These are phyloP conservation scores for Crithidia fasciculata DNA, from an alignment of 208 protist genomes.

Conservation along the genomic window DNA sequence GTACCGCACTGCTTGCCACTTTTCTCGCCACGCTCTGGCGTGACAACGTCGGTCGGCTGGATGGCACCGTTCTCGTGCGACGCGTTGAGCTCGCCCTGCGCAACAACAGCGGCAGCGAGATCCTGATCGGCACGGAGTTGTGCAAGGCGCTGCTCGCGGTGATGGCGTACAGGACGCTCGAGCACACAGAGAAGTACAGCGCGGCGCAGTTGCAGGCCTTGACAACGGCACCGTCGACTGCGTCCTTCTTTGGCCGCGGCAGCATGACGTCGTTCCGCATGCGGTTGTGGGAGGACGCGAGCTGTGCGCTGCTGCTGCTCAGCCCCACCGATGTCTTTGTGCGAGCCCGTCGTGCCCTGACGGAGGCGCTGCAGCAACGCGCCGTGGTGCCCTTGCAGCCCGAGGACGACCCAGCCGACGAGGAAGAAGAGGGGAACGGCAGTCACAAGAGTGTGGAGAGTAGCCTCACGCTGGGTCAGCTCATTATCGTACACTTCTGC, in stretches of 20 bases:
- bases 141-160: slow-evolving; percentile 63
- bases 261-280: slow-evolving; percentile 73
- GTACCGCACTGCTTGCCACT: slow-evolving; percentile 50
- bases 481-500: slow-evolving; percentile 73
- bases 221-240: slow-evolving; percentile 34
- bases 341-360: slow-evolving; percentile 12
- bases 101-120: slow-evolving; percentile 37
- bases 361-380: slow-evolving; percentile 30
- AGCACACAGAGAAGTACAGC: slow-evolving; percentile 79
- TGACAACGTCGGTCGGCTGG: slow-evolving; percentile 34
- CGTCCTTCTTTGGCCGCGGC: slow-evolving; percentile 65
- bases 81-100: slow-evolving; percentile 68
- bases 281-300: slow-evolving; percentile 47
- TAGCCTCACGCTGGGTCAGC: slow-evolving; percentile 61
- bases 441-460: neutral
- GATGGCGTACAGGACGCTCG: slow-evolving; percentile 48
- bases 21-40: slow-evolving; percentile 71
- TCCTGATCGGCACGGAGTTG: slow-evolving; percentile 70
- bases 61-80: slow-evolving; percentile 56
- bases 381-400: slow-evolving; percentile 9
- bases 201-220: slow-evolving; percentile 57
- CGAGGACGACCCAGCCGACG: slow-evolving; percentile 12
- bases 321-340: slow-evolving; percentile 37
- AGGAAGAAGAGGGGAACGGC: slow-evolving; percentile 25
- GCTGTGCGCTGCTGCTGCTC: slow-evolving; percentile 34